These are phyloP conservation scores for Thermoascus crustaceus DNA, from an alignment of 2,329 filamentous ascomycete genomes.

Conservation along the genomic window DNA sequence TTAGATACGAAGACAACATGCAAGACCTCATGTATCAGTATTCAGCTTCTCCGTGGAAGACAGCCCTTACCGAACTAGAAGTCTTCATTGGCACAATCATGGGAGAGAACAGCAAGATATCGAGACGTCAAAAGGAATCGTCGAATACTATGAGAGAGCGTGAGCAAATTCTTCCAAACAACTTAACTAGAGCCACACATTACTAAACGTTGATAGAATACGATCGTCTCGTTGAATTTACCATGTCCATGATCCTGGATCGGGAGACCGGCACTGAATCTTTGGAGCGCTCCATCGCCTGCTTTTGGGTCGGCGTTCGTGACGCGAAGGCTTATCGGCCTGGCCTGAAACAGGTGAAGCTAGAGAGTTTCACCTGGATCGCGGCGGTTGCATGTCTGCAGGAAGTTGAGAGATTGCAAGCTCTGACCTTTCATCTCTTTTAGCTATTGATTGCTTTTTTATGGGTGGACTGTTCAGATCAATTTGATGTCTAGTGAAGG, in stretches of 20 bases:
- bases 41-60: constrained; percentile 42
- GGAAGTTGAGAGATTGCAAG: constrained; percentile 17
- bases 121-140: constrained; percentile 14
- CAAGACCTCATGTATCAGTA: constrained; percentile 21
- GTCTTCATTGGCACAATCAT: constrained; percentile 53
- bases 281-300: constrained; percentile 20
- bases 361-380: constrained; percentile 19
- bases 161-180: constrained; percentile 5
- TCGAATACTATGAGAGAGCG: constrained; percentile 17
- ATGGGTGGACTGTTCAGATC: not conserved
- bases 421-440: constrained; percentile 17
- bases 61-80: constrained; percentile 43
- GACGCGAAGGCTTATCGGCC: constrained; percentile 1
- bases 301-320: constrained; percentile 14
- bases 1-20: constrained; percentile 43
- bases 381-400: constrained; percentile 17
- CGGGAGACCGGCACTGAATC: constrained; percentile 13
- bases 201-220: constrained; percentile 7
- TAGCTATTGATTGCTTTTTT: not conserved
- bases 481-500: too few species aligned
- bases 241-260: constrained; percentile 14
- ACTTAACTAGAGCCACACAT: not conserved
- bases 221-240: constrained; percentile 14
- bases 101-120: constrained; percentile 16
- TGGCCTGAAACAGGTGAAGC: constrained; percentile 4